These are phyloP conservation scores for Ophiosphaerella narmari DNA, from an alignment of 2,329 filamentous ascomycete genomes.

Conservation along the genomic window DNA sequence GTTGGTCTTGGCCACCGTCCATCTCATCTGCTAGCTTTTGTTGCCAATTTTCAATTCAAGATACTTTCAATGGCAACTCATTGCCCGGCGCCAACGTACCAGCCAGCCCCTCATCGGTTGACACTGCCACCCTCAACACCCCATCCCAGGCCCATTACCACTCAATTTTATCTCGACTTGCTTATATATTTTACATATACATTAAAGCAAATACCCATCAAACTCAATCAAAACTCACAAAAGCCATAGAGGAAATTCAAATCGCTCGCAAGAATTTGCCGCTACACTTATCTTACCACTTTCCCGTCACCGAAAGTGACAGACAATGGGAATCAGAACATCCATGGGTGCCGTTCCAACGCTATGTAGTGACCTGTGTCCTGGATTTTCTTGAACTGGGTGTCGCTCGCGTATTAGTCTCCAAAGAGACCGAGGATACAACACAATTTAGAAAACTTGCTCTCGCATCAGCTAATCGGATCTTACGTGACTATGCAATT, in stretches of 20 bases:
- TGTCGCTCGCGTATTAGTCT: slow-evolving; percentile 9
- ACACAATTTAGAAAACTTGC: neutral
- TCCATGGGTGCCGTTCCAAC: slow-evolving; percentile 15
- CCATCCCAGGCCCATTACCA: slow-evolving; percentile 15
- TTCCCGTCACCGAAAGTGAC: slow-evolving; percentile 10
- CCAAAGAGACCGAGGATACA: neutral
- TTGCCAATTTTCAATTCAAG: slow-evolving; percentile 10
- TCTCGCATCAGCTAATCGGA: slow-evolving; percentile 7
- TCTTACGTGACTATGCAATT: slow-evolving; percentile 9
- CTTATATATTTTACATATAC: slow-evolving; percentile 15
- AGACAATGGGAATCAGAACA: slow-evolving; percentile 10
- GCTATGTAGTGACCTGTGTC: slow-evolving; percentile 11
- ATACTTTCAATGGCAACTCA: slow-evolving; percentile 3
- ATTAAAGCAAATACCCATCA: slow-evolving; percentile 17
- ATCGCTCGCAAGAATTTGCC: neutral
- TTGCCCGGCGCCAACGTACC: neutral
- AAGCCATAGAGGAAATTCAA: slow-evolving; percentile 11
- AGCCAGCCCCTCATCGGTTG: slow-evolving; percentile 3
- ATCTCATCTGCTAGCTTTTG: slow-evolving; percentile 15
- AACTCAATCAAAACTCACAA: slow-evolving; percentile 10
- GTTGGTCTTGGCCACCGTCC: slow-evolving; percentile 13
- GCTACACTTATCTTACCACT: slow-evolving; percentile 6
- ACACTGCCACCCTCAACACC: neutral
- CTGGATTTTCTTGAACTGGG: slow-evolving; percentile 11
- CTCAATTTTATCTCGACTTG: slow-evolving; percentile 11